Evolutionary conservation across 768 basidiomycete species (phyloP).

Genomic region (Paxillus ammoniavirescens): DNA sequence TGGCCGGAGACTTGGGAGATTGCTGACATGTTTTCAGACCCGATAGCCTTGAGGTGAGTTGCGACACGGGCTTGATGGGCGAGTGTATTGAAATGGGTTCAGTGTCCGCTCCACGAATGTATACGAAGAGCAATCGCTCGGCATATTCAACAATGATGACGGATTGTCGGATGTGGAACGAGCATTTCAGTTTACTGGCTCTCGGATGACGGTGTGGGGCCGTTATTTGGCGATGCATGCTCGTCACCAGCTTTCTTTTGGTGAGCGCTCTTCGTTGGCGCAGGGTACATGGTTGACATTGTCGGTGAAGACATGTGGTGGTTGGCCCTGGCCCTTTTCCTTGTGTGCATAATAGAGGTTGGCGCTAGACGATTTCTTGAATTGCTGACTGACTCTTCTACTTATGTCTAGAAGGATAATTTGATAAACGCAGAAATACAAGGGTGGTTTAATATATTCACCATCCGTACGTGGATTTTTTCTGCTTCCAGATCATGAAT

Average conservation of each 20-base stretch:
- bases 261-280: slow-evolving; percentile 37
- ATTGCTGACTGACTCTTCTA: neutral
- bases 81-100: slow-evolving; percentile 1
- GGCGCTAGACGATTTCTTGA: slow-evolving; percentile 11
- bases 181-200: slow-evolving; percentile 42
- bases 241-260: slow-evolving; percentile 87
- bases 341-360: slow-evolving; percentile 94
- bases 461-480: slow-evolving; percentile 51
- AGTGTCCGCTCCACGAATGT: slow-evolving; percentile 92
- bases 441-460: slow-evolving; percentile 84
- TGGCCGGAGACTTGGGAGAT: neutral
- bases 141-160: slow-evolving; percentile 60
- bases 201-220: slow-evolving; percentile 67
- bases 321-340: slow-evolving; percentile 78
- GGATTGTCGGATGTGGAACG: slow-evolving; percentile 46
- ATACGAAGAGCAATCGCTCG: slow-evolving; percentile 91
- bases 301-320: slow-evolving; percentile 91
- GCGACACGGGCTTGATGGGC: neutral
- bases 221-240: slow-evolving; percentile 80
- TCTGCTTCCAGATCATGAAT: neutral
- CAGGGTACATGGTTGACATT: neutral
- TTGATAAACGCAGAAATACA: slow-evolving; percentile 52
- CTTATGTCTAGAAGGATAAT: slow-evolving; percentile 47
- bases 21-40: slow-evolving; percentile 44
- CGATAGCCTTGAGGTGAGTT: slow-evolving; percentile 74